Conservation (phyloP, 495 filamentous ascomycete species). For the Aspergillus bertholletiae region DNA sequence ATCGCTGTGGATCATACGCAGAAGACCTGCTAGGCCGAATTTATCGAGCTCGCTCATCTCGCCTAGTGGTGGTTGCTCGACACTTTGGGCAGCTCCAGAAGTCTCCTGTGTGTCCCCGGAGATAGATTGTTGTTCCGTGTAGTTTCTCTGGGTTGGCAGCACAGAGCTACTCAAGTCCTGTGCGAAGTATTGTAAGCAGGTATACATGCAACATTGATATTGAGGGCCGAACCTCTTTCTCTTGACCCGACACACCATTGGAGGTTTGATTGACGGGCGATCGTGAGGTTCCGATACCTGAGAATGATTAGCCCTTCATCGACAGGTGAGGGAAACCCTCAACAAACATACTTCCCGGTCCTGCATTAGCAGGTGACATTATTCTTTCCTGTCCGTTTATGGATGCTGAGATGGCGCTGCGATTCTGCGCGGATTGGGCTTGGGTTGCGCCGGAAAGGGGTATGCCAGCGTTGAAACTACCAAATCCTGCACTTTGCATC, state of each 20-base stretch:
- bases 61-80: slow-evolving; percentile 57
- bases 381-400: slow-evolving; percentile 34
- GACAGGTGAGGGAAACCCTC: background rate
- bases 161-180: slow-evolving; percentile 34
- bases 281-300: slow-evolving; percentile 38
- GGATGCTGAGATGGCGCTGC: slow-evolving; percentile 23
- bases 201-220: background rate
- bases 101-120: slow-evolving; percentile 35
- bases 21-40: slow-evolving; percentile 75
- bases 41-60: slow-evolving; percentile 78
- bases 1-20: slow-evolving; percentile 73
- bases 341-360: slow-evolving; percentile 14
- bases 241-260: slow-evolving; percentile 38
- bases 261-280: slow-evolving; percentile 39
- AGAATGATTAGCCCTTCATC: slow-evolving; percentile 13
- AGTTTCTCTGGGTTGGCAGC: slow-evolving; percentile 32
- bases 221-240: slow-evolving; percentile 37
- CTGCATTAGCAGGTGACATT: slow-evolving; percentile 25
- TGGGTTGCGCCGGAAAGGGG: slow-evolving; percentile 35
- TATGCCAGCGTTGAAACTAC: slow-evolving; percentile 46
- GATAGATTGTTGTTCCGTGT: slow-evolving; percentile 38
- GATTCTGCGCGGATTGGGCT: slow-evolving; percentile 24
- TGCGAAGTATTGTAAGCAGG: background rate
- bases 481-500: slow-evolving; percentile 65
- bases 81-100: slow-evolving; percentile 32